Conservation (phyloP, 306 rosid species). For the Lablab purpureus region DNA sequence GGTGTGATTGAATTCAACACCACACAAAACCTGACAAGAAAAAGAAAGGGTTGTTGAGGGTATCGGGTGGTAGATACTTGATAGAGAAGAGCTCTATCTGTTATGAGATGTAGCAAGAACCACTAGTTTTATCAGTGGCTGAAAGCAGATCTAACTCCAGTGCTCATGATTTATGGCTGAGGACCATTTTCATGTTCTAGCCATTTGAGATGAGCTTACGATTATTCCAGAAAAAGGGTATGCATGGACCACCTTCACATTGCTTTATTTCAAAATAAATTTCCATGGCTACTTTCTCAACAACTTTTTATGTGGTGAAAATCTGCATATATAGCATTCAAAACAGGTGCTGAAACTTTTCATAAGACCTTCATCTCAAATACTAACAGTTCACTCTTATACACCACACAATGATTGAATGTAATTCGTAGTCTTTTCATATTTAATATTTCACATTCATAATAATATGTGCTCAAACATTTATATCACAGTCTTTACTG, state of each 20-base stretch:
- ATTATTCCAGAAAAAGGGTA: constrained; percentile 9
- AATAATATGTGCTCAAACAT: neutral
- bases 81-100: neutral
- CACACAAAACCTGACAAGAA: constrained; percentile 36
- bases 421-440: neutral
- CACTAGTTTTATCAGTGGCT: constrained; percentile 32
- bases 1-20: constrained; percentile 44
- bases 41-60: constrained; percentile 29
- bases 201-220: constrained; percentile 21
- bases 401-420: neutral
- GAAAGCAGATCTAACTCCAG: constrained; percentile 14
- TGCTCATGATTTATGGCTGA: constrained; percentile 32
- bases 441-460: neutral
- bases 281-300: constrained; percentile 11
- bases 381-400: neutral
- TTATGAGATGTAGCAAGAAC: constrained; percentile 15
- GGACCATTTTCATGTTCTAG: constrained; percentile 22
- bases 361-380: neutral
- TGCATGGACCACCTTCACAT: constrained; percentile 45
- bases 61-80: constrained; percentile 36
- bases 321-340: neutral
- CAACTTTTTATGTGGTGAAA: neutral
- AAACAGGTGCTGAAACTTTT: neutral
- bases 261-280: constrained; percentile 43
- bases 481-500: neutral